Conservation (phyloP, 75 land plant genomes). For the Pinus tabuliformis region DNA sequence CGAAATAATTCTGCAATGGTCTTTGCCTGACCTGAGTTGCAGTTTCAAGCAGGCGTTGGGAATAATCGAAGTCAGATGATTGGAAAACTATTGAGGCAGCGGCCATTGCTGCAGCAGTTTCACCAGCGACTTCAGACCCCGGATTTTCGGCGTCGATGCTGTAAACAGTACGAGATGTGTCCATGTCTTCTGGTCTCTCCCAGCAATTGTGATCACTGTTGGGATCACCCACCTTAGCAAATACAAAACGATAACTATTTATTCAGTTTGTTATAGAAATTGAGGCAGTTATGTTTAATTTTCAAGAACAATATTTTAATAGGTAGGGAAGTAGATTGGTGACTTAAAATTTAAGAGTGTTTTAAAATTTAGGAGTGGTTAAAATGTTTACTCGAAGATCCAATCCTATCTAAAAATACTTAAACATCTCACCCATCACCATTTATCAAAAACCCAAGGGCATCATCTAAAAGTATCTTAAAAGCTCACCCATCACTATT, state of each 20-base stretch:
- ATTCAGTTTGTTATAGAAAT: no score
- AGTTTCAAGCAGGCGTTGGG: slow-evolving; percentile 26
- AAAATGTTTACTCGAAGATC: no score
- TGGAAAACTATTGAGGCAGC: slow-evolving; percentile 76
- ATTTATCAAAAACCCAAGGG: no score
- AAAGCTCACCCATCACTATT: no score
- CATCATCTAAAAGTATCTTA: no score
- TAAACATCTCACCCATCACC: no score
- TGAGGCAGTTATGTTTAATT: no score
- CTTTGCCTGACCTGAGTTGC: slow-evolving; percentile 8
- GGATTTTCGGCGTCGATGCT: slow-evolving; percentile 43
- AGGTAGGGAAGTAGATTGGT: no score
- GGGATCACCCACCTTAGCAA: slow-evolving; percentile 58
- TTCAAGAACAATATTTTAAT: no score
- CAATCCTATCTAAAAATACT: no score
- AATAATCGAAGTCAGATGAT: slow-evolving; percentile 26
- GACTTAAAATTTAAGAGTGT: no score
- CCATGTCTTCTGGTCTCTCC: slow-evolving; percentile 91
- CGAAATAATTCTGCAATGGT: background rate
- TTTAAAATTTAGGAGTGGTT: no score
- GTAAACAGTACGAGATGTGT: slow-evolving; percentile 52
- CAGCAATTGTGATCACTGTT: slow-evolving; percentile 66
- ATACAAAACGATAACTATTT: background rate
- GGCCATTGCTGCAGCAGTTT: slow-evolving; percentile 83
- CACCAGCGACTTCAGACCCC: slow-evolving; percentile 78